These are phyloP conservation scores for Alternaria panax DNA, from an alignment of 2,329 filamentous ascomycete species.

Conservation along the genomic window DNA sequence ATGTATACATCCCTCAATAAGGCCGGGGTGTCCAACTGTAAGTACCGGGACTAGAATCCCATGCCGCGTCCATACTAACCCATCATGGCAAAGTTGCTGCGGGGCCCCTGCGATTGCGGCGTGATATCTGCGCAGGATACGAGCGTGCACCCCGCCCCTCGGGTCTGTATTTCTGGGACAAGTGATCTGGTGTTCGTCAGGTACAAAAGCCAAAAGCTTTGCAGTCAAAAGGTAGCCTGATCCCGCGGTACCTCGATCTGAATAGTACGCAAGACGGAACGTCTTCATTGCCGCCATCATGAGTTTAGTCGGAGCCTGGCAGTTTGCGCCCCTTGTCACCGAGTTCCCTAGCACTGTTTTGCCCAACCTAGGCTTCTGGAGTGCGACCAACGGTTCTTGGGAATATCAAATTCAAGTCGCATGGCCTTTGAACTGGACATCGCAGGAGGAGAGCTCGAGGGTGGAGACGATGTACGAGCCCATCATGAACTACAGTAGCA, in stretches of 20 bases:
- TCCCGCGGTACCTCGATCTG: neutral
- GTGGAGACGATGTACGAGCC: slow-evolving; percentile 43
- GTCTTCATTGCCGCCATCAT: slow-evolving; percentile 10
- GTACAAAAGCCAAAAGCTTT: slow-evolving; percentile 6
- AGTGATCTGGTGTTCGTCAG: neutral
- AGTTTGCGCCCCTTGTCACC: slow-evolving; percentile 37
- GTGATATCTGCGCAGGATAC: slow-evolving; percentile 10
- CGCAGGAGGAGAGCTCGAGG: slow-evolving; percentile 26
- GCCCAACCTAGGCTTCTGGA: slow-evolving; percentile 42
- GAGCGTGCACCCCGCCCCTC: slow-evolving; percentile 12
- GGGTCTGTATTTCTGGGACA: neutral
- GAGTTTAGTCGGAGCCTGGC: slow-evolving; percentile 37
- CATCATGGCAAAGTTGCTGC: slow-evolving; percentile 4
- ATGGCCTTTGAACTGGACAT: slow-evolving; percentile 46
- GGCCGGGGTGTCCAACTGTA: slow-evolving; percentile 9
- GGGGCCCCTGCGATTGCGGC: slow-evolving; percentile 9
- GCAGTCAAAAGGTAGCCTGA: neutral
- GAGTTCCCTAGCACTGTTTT: slow-evolving; percentile 34
- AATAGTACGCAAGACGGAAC: neutral
- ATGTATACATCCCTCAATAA: slow-evolving; percentile 10
- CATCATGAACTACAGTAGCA: neutral
- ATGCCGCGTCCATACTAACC: slow-evolving; percentile 15
- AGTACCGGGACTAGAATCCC: slow-evolving; percentile 16
- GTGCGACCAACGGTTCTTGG: slow-evolving; percentile 44
- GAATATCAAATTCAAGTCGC: slow-evolving; percentile 45